These are phyloP conservation scores for Tuber calosporum DNA, from an alignment of 495 filamentous ascomycete genomes.

Conservation along the genomic window DNA sequence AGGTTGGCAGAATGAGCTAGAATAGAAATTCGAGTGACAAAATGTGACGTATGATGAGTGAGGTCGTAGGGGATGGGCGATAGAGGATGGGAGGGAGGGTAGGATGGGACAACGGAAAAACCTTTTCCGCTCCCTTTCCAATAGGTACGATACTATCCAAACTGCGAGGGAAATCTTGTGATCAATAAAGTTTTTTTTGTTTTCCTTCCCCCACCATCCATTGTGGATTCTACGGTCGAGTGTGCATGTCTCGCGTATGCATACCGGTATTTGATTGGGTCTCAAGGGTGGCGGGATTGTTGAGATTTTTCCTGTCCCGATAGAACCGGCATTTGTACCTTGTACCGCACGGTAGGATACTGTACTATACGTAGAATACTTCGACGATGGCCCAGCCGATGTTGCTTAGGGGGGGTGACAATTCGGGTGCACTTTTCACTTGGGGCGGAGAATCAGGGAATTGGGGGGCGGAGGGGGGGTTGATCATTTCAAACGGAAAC, in stretches of 20 bases:
- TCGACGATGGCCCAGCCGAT: background rate
- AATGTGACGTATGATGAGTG: background rate
- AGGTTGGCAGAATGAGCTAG: background rate
- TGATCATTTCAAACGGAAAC: no score
- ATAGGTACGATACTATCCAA: background rate
- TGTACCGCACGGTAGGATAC: background rate
- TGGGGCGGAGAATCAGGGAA: background rate
- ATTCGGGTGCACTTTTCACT: background rate
- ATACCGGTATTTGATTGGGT: background rate
- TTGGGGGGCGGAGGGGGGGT: no score
- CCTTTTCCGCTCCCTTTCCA: background rate
- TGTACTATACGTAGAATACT: no score
- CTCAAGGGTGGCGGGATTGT: background rate
- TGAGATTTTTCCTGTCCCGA: background rate
- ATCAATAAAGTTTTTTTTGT: background rate
- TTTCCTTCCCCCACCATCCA: background rate
- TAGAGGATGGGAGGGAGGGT: background rate
- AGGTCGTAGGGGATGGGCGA: background rate
- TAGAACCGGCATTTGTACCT: background rate
- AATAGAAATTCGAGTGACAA: background rate
- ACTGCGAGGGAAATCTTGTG: background rate
- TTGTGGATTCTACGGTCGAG: background rate
- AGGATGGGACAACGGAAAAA: background rate
- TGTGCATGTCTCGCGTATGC: background rate
- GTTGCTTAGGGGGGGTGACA: background rate